These are phyloP conservation scores for Prunus persica DNA, from an alignment of 306 rosid species.

Conservation along the genomic window DNA sequence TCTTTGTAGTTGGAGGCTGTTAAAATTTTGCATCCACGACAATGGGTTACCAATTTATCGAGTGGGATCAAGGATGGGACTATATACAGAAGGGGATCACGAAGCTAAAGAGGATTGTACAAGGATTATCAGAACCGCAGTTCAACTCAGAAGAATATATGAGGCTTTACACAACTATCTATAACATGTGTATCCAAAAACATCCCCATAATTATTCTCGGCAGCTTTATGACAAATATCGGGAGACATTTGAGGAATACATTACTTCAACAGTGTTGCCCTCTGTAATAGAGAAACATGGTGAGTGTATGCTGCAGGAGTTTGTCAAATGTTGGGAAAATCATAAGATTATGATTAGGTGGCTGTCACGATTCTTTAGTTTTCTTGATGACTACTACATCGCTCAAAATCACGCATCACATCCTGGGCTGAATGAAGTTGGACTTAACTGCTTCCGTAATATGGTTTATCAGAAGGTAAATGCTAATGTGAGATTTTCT, in stretches of 20 bases:
- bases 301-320: constrained; percentile 60
- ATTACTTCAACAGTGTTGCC: constrained; percentile 41
- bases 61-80: constrained; percentile 3
- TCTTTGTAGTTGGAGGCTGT: neutral
- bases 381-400: constrained; percentile 29
- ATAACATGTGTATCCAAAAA: constrained; percentile 44
- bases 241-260: constrained; percentile 25
- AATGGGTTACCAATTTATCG: neutral
- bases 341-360: constrained; percentile 32
- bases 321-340: constrained; percentile 59
- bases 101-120: constrained; percentile 6
- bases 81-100: constrained; percentile 19
- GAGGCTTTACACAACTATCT: constrained; percentile 18
- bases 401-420: constrained; percentile 4
- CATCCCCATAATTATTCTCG: constrained; percentile 25
- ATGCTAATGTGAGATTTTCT: constrained; percentile 36
- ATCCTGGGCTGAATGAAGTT: constrained; percentile 21
- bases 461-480: constrained; percentile 27
- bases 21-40: neutral
- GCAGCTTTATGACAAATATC: constrained; percentile 39
- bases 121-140: neutral
- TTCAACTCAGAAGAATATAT: neutral
- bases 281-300: constrained; percentile 46
- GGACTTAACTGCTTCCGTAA: constrained; percentile 16
- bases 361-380: constrained; percentile 31